A percentile compares a stretch with the other conserved stretches of the same genome.
Evolutionary conservation across 495 filamentous ascomycete species (phyloP).

Genomic region (Pyronema domesticum): DNA sequence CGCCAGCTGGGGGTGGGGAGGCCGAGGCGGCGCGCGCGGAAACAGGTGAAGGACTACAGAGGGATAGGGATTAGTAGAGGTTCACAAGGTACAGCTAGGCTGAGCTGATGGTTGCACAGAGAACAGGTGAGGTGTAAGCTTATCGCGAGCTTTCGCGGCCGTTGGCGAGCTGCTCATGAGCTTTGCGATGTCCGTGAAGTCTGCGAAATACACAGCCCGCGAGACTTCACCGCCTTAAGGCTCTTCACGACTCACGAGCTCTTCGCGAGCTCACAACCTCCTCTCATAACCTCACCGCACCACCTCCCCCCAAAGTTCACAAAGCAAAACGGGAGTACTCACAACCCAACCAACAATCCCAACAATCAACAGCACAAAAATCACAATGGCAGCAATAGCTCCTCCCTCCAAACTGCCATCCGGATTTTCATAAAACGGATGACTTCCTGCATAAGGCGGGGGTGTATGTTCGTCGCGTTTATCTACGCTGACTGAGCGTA

Average conservation of each 20-base stretch:
- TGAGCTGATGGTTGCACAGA: too few relatives aligned
- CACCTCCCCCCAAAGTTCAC: too few relatives aligned
- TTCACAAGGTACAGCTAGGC: too few relatives aligned
- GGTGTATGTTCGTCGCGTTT: not conserved
- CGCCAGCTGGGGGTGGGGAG: constrained; percentile 33
- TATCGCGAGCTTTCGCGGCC: too few relatives aligned
- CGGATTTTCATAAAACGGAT: constrained; percentile 10
- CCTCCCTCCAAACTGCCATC: constrained; percentile 8
- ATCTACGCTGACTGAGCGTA: not conserved
- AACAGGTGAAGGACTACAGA: constrained; percentile 26
- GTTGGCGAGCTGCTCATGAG: too few relatives aligned
- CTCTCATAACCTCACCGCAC: too few relatives aligned
- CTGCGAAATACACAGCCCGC: too few relatives aligned
- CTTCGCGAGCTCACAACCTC: too few relatives aligned
- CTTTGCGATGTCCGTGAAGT: not conserved
- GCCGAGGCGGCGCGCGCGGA: constrained; percentile 34
- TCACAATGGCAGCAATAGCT: constrained; percentile 12
- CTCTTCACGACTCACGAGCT: too few relatives aligned
- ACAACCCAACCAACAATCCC: constrained; percentile 14
- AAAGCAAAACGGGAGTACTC: constrained; percentile 6
- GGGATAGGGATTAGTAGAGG: not conserved
- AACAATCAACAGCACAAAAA: constrained; percentile 8
- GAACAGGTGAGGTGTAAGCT: too few relatives aligned
- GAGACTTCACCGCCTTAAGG: too few relatives aligned
- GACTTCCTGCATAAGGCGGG: constrained; percentile 12